A percentile compares a stretch with the other conserved stretches of the same genome.
Evolutionary conservation across 2,329 filamentous ascomycete species (phyloP).

Genomic region (Seiridium unicorne): DNA sequence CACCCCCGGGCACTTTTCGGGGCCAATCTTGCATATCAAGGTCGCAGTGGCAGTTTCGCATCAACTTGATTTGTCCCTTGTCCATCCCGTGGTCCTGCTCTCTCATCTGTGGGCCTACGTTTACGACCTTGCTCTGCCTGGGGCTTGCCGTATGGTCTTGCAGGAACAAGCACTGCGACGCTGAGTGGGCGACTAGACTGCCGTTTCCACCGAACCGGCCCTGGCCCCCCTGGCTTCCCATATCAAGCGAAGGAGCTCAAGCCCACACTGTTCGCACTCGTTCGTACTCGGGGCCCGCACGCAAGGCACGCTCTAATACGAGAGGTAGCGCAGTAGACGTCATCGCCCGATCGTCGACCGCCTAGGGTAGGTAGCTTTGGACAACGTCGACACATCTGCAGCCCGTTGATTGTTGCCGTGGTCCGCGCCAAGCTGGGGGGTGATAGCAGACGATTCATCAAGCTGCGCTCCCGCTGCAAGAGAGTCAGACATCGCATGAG

Average conservation of each 20-base stretch:
- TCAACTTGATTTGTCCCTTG: conserved; percentile 5
- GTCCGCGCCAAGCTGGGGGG: too few relatives aligned
- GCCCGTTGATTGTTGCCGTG: not conserved
- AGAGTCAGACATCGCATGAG: not conserved
- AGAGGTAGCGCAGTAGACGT: conserved; percentile 4
- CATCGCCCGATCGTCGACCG: not conserved
- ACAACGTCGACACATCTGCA: not conserved
- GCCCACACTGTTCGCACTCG: not conserved
- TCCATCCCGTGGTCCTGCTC: not conserved
- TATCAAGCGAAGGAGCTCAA: conserved; percentile 4
- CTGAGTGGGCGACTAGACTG: not conserved
- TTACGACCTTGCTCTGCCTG: not conserved
- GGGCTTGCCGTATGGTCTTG: not conserved
- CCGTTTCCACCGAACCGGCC: not conserved
- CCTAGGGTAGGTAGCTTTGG: not conserved
- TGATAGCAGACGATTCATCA: not conserved
- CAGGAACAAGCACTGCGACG: not conserved
- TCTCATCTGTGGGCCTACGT: not conserved
- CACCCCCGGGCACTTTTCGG: not conserved
- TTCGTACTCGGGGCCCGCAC: not conserved
- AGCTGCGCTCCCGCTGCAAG: not conserved
- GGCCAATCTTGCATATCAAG: conserved; percentile 2
- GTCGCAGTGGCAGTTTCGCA: conserved; percentile 1
- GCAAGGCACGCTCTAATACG: not conserved
- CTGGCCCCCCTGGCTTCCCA: not conserved